Evolutionary conservation across 148 eudicot species (phyloP).

Genomic region (Vaccinium darrowii): DNA sequence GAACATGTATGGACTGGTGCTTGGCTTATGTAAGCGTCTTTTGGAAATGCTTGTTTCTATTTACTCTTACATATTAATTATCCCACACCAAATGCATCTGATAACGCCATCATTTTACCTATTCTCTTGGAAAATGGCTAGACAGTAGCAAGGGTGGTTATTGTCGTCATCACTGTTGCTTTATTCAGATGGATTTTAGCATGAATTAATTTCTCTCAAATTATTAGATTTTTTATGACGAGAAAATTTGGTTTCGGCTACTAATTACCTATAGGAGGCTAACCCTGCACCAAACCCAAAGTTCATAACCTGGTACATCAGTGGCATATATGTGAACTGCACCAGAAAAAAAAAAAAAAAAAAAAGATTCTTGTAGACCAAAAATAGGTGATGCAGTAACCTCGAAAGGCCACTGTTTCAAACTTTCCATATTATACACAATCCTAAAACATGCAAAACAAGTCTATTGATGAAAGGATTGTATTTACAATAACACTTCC

Average conservation of each 20-base stretch:
- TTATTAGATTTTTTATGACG: background rate
- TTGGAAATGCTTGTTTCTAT: background rate
- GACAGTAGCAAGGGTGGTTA: no score
- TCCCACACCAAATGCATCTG: background rate
- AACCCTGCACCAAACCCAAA: background rate
- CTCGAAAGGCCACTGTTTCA: background rate
- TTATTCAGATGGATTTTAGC: background rate
- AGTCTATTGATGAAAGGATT: background rate
- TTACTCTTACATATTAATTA: background rate
- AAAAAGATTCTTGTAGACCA: background rate
- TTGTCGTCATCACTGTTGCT: background rate
- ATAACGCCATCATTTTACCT: background rate
- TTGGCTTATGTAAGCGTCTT: background rate
- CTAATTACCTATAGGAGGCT: background rate
- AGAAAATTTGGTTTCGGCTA: background rate
- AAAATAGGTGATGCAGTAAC: background rate
- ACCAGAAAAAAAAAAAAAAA: background rate
- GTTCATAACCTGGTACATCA: background rate
- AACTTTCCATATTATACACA: background rate
- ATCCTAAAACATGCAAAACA: background rate
- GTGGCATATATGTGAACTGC: background rate
- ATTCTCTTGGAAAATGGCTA: no score
- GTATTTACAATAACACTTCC: no score
- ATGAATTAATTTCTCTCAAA: background rate
- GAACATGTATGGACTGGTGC: background rate